phyloP scores from a whole-genome alignment of 2,329 filamentous ascomycete species.

The Myriosclerotinia curreyana region DNA sequence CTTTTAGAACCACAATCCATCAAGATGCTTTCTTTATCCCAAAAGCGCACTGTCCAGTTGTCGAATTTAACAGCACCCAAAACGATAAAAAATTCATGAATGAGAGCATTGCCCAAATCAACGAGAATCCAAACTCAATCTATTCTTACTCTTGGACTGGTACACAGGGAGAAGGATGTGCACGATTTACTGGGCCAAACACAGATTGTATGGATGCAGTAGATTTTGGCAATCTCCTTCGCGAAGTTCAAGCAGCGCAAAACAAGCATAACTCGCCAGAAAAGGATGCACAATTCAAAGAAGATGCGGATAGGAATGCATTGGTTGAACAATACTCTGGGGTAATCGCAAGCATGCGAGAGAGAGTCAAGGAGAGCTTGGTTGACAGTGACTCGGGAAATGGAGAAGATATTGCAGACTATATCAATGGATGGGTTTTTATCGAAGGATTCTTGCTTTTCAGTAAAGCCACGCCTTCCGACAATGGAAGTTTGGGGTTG shows the following conservation, averaged over 20 bases:
- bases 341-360: slow-evolving; percentile 15
- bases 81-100: slow-evolving; percentile 22
- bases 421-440: slow-evolving; percentile 3
- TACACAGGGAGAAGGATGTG: neutral
- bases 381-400: no score
- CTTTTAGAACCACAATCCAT: slow-evolving; percentile 21
- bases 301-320: slow-evolving; percentile 1
- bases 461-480: neutral
- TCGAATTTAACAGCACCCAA: slow-evolving; percentile 13
- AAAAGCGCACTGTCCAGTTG: slow-evolving; percentile 22
- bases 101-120: neutral
- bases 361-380: neutral
- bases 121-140: slow-evolving; percentile 13
- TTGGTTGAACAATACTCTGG: neutral
- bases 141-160: slow-evolving; percentile 17
- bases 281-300: neutral
- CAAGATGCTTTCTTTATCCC: slow-evolving; percentile 32
- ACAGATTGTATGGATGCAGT: slow-evolving; percentile 28
- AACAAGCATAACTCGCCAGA: neutral
- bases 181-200: slow-evolving; percentile 24
- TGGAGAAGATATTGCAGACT: no score
- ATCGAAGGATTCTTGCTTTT: slow-evolving; percentile 20
- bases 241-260: neutral
- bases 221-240: slow-evolving; percentile 25
- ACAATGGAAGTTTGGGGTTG: neutral